A percentile compares a stretch with the other conserved stretches of the same genome.
Evolutionary conservation across 371 early-diverging fungal species (phyloP).

Genomic region (Parasitella parasitica): DNA sequence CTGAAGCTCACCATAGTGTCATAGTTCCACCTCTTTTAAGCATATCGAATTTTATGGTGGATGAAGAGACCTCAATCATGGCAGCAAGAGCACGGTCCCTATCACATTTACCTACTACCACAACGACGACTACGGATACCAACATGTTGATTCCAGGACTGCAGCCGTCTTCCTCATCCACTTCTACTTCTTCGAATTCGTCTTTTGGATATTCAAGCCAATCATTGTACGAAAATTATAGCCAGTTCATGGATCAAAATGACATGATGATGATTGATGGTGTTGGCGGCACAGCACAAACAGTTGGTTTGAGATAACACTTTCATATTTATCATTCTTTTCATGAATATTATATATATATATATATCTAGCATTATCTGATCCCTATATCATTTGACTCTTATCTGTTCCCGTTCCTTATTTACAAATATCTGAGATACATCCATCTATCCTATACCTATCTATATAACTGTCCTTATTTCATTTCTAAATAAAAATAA

Average conservation of each 20-base stretch:
- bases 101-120: constrained; percentile 2
- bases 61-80: constrained; percentile 11
- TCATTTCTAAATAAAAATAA: neutral
- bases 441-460: too few species aligned
- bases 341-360: neutral
- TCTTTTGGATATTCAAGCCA: constrained; percentile 3
- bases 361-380: neutral
- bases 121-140: neutral
- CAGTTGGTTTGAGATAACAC: neutral
- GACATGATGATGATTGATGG: constrained; percentile 20
- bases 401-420: neutral
- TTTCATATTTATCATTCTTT: neutral
- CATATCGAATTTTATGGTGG: constrained; percentile 4
- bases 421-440: neutral
- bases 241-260: constrained; percentile 15
- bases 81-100: constrained; percentile 15
- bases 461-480: neutral
- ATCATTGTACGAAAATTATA: neutral
- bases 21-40: constrained; percentile 7
- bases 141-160: constrained; percentile 16
- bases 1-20: constrained; percentile 13
- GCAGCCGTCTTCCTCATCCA: constrained; percentile 23
- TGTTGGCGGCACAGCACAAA: neutral
- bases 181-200: constrained; percentile 13
- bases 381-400: neutral